Conservation (phyloP, 2,329 filamentous ascomycete species). For the Fusarium globosum region DNA sequence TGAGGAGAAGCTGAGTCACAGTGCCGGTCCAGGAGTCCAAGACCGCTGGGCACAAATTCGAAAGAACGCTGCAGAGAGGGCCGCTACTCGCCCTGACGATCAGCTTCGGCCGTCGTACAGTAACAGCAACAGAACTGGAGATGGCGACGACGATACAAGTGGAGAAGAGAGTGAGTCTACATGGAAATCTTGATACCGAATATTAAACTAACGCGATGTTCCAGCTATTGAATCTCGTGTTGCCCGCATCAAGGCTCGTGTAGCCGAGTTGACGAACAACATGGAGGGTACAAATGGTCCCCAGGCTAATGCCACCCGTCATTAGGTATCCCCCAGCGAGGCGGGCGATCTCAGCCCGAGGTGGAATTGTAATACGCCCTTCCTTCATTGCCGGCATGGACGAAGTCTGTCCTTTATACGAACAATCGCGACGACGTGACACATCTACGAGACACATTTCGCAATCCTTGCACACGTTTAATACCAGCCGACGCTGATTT, state of each 20-base stretch:
- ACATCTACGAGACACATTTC: conserved; percentile 40
- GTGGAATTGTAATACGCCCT: conserved; percentile 13
- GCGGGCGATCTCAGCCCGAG: conserved; percentile 1
- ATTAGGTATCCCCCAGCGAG: conserved; percentile 15
- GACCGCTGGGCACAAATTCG: conserved; percentile 97
- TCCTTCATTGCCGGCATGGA: conserved; percentile 14
- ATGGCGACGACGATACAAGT: conserved; percentile 87
- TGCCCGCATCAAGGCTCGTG: conserved; percentile 95
- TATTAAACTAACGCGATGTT: conserved; percentile 36
- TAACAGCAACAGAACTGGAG: conserved; percentile 67
- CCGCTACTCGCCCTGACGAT: conserved; percentile 73
- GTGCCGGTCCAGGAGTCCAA: conserved; percentile 55
- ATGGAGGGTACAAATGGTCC: conserved; percentile 69
- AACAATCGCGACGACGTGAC: conserved; percentile 26
- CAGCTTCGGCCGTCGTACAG: conserved; percentile 67
- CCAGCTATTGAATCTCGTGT: conserved; percentile 96
- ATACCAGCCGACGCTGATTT: conserved; percentile 41
- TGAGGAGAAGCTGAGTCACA: conserved; percentile 51
- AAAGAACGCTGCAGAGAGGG: conserved; percentile 90
- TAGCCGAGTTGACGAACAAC: conserved; percentile 91
- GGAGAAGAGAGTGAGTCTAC: conserved; percentile 87
- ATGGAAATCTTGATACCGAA: background rate
- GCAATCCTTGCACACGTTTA: conserved; percentile 39
- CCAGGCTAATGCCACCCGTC: conserved; percentile 35
- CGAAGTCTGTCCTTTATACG: conserved; percentile 28